Conservation (phyloP, 345 rosid genomes). For the Kandelia obovata region DNA sequence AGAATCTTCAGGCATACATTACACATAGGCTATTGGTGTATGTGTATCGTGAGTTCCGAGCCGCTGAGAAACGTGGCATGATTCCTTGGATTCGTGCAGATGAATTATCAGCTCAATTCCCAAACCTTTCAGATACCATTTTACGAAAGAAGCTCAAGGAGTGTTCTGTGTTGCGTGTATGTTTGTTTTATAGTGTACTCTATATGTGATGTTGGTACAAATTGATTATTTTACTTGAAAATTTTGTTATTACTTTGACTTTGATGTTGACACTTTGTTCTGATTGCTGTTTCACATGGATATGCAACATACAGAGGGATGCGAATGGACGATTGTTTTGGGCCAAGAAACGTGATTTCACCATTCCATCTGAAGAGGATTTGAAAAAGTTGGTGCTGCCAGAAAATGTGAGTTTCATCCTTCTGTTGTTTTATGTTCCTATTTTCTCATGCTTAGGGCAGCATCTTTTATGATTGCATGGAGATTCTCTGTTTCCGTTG, state of each 20-base stretch:
- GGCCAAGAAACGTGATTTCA: conserved; percentile 60
- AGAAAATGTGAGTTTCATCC: conserved; percentile 69
- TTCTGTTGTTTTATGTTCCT: background rate
- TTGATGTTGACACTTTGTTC: background rate
- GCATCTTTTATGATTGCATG: too few species aligned
- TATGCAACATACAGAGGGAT: conserved; percentile 56
- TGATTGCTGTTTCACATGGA: conserved; percentile 16
- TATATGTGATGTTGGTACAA: background rate
- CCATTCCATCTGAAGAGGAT: conserved; percentile 76
- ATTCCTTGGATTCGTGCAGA: conserved; percentile 63
- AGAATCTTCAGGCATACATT: conserved; percentile 69
- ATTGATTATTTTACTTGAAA: background rate
- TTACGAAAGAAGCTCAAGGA: conserved; percentile 68
- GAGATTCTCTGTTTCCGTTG: too few species aligned
- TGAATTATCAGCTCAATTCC: conserved; percentile 65
- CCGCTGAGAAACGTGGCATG: conserved; percentile 49
- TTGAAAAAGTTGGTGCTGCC: conserved; percentile 74
- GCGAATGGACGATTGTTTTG: conserved; percentile 60
- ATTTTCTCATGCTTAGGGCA: background rate
- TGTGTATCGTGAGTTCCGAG: conserved; percentile 76
- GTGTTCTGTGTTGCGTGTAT: conserved; percentile 71
- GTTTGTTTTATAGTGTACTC: background rate
- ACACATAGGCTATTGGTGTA: conserved; percentile 70
- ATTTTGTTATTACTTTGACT: background rate
- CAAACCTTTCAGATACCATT: conserved; percentile 60